Percentiles rank a stretch among this genome's conserved stretches.
Conservation (phyloP, 495 filamentous ascomycete genomes). For the Aspergillus bertholletiae region DNA sequence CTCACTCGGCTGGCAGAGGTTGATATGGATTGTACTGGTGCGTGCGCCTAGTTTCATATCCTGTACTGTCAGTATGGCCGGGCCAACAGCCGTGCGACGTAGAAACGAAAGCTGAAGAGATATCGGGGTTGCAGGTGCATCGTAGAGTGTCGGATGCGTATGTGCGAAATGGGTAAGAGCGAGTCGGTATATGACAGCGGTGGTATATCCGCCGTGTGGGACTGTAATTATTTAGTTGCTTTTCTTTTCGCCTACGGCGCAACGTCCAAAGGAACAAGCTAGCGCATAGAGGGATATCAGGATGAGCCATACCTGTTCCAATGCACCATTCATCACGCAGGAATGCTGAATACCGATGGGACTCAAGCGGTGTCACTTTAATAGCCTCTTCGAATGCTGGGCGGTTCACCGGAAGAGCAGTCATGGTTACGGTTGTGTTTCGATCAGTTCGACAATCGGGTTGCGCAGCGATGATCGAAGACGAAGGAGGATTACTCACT, state of each 20-base stretch:
- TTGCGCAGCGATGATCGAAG: background rate
- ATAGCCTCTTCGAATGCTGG: constrained; percentile 56
- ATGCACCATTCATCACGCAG: constrained; percentile 67
- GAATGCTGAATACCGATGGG: constrained; percentile 57
- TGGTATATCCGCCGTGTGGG: constrained; percentile 79
- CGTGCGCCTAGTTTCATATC: constrained; percentile 71
- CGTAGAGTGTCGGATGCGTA: constrained; percentile 56
- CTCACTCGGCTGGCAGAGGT: constrained; percentile 48
- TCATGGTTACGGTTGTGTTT: constrained; percentile 1
- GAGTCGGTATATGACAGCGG: constrained; percentile 58
- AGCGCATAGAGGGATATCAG: background rate
- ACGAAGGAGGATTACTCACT: no score
- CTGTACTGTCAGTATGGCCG: constrained; percentile 59
- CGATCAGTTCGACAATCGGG: background rate
- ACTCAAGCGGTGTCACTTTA: constrained; percentile 48
- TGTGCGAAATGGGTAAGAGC: constrained; percentile 61
- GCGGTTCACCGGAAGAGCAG: constrained; percentile 17
- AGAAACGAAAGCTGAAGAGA: constrained; percentile 71
- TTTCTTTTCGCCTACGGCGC: background rate
- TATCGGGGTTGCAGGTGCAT: constrained; percentile 55
- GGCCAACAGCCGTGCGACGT: constrained; percentile 61
- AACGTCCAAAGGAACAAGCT: background rate
- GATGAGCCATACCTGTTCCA: constrained; percentile 51
- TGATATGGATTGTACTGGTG: constrained; percentile 66
- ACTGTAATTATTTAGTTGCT: constrained; percentile 44